Evolutionary conservation across 495 filamentous ascomycete species (phyloP).

Genomic region (Rhypophila decipiens): DNA sequence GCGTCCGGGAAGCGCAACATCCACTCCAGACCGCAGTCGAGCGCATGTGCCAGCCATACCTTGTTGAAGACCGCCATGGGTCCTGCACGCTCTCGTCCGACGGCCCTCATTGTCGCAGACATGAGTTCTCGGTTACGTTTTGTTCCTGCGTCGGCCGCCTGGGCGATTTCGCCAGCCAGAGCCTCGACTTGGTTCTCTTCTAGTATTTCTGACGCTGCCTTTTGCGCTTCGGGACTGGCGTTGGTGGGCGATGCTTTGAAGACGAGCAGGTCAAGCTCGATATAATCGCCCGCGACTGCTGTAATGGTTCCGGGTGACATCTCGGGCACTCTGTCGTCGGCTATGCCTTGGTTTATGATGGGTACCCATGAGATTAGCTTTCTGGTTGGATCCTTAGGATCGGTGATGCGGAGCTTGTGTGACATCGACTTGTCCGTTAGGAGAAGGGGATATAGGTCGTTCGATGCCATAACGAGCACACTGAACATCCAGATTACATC

Average conservation of each 20-base stretch:
- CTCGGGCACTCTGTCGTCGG: slow-evolving; percentile 1
- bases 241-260: slow-evolving; percentile 1
- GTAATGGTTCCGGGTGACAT: slow-evolving; percentile 4
- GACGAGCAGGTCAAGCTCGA: slow-evolving; percentile 16
- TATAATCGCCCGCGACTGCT: slow-evolving; percentile 9
- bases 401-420: background rate
- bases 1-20: slow-evolving; percentile 8
- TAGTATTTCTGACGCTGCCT: slow-evolving; percentile 1
- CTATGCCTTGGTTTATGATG: background rate
- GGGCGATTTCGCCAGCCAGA: background rate
- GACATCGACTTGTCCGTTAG: no score
- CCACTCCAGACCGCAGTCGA: slow-evolving; percentile 18
- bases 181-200: slow-evolving; percentile 2
- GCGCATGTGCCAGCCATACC: slow-evolving; percentile 4
- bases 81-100: background rate
- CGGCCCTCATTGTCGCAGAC: background rate
- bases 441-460: slow-evolving; percentile 12
- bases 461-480: slow-evolving; percentile 11
- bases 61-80: background rate
- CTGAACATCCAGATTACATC: slow-evolving; percentile 16
- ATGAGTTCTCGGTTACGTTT: background rate
- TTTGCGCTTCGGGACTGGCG: background rate
- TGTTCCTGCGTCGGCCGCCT: background rate
- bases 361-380: slow-evolving; percentile 12
- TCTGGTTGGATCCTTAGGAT: background rate